Percentiles rank a stretch among this genome's conserved stretches.
These are phyloP conservation scores for Candida verbasci DNA, from an alignment of 805 yeast species.

Conservation along the genomic window DNA sequence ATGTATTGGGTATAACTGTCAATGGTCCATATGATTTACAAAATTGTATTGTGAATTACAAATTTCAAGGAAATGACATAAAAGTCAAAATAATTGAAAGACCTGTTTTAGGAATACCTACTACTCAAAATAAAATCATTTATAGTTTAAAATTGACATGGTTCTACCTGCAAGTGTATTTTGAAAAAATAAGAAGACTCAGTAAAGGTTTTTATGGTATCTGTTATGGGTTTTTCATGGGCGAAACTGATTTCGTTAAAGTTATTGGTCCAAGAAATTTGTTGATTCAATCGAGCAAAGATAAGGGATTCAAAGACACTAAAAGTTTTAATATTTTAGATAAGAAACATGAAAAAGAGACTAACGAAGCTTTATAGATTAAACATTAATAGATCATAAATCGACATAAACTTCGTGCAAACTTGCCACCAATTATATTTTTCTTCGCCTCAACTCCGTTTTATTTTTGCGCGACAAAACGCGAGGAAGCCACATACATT, in stretches of 20 bases:
- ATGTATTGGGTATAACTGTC: slow-evolving; percentile 48
- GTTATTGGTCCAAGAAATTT: slow-evolving; percentile 53
- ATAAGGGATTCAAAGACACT: too few species aligned
- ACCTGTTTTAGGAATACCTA: neutral
- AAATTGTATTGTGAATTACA: slow-evolving; percentile 31
- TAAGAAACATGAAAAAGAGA: too few species aligned
- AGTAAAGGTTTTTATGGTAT: neutral
- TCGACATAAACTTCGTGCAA: too few species aligned
- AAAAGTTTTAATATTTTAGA: too few species aligned
- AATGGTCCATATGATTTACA: slow-evolving; percentile 44
- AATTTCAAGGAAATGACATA: slow-evolving; percentile 10
- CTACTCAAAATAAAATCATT: neutral
- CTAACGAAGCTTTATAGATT: too few species aligned
- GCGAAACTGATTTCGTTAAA: slow-evolving; percentile 43
- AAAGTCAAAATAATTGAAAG: neutral
- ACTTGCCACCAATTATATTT: too few species aligned
- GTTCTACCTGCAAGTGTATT: neutral
- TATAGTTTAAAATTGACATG: neutral
- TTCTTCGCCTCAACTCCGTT: too few species aligned
- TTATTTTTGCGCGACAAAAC: too few species aligned
- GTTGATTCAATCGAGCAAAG: slow-evolving; percentile 43
- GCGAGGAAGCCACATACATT: too few species aligned
- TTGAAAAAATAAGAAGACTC: neutral
- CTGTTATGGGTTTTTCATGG: slow-evolving; percentile 15
- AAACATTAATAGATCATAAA: too few species aligned